Percentiles rank a stretch among this genome's conserved stretches.
phyloP scores from a whole-genome alignment of 1,284 basidiomycete species.

The Leccinum pachyderme region DNA sequence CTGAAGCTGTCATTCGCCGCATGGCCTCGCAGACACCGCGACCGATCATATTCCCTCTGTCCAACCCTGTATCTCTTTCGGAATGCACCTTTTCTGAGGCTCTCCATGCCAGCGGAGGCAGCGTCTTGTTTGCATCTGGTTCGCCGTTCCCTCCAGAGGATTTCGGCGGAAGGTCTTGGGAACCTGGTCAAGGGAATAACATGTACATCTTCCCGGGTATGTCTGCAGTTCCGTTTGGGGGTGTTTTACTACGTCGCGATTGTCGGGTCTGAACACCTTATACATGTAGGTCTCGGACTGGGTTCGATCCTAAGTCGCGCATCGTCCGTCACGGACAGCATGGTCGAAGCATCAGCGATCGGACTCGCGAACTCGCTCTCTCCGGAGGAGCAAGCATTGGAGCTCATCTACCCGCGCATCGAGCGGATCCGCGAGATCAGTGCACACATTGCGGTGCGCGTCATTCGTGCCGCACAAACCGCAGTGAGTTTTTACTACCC shows the following conservation, averaged over 20 bases:
- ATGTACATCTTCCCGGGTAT: slow-evolving; percentile 77
- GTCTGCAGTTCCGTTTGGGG: slow-evolving; percentile 24
- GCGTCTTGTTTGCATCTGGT: slow-evolving; percentile 86
- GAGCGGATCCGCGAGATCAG: slow-evolving; percentile 85
- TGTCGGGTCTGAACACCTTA: slow-evolving; percentile 1
- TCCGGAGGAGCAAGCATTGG: slow-evolving; percentile 61
- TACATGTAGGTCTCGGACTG: slow-evolving; percentile 64
- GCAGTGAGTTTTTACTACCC: slow-evolving; percentile 47
- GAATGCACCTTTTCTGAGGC: slow-evolving; percentile 88
- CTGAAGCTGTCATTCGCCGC: slow-evolving; percentile 67
- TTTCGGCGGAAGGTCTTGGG: slow-evolving; percentile 60
- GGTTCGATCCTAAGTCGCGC: slow-evolving; percentile 73
- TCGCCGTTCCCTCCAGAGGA: slow-evolving; percentile 79
- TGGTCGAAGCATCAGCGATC: slow-evolving; percentile 79
- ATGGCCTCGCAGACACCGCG: slow-evolving; percentile 86
- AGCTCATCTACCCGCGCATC: slow-evolving; percentile 74
- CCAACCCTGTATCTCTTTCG: slow-evolving; percentile 85
- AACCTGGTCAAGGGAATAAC: slow-evolving; percentile 91
- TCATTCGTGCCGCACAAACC: slow-evolving; percentile 77
- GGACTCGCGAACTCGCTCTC: slow-evolving; percentile 80
- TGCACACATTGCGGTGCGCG: slow-evolving; percentile 66
- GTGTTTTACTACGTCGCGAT: slow-evolving; percentile 5
- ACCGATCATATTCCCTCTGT: slow-evolving; percentile 96
- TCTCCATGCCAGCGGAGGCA: slow-evolving; percentile 69
- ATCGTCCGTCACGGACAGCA: slow-evolving; percentile 67